A percentile compares a stretch with the other conserved stretches of the same genome.
Conservation (phyloP, 1,284 basidiomycete genomes). For the Somion occarium region DNA sequence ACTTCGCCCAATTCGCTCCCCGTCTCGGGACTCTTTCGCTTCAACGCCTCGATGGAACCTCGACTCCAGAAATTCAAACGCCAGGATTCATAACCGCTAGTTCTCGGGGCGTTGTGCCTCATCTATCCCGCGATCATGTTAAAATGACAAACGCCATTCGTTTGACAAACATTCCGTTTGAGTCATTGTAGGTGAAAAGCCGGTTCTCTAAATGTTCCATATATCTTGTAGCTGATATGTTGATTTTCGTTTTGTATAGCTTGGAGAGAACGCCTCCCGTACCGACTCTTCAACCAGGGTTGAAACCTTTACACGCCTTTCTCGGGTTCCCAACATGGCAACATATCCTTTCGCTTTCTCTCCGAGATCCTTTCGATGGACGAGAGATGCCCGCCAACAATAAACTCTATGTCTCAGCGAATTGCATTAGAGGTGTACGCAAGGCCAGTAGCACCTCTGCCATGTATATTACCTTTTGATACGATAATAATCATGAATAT, state of each 20-base stretch:
- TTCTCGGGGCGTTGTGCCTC: slow-evolving; percentile 68
- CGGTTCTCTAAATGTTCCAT: slow-evolving; percentile 25
- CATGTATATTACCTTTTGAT: not conserved
- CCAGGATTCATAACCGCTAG: slow-evolving; percentile 60
- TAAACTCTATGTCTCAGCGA: slow-evolving; percentile 47
- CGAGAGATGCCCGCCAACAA: slow-evolving; percentile 69
- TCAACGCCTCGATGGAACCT: slow-evolving; percentile 11
- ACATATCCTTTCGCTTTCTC: slow-evolving; percentile 54
- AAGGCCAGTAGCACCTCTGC: slow-evolving; percentile 41
- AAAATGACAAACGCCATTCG: slow-evolving; percentile 41
- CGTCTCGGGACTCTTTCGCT: slow-evolving; percentile 18
- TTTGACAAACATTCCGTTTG: slow-evolving; percentile 70
- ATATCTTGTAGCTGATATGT: not conserved
- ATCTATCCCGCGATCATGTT: slow-evolving; percentile 65
- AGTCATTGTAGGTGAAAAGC: slow-evolving; percentile 59
- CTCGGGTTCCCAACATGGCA: slow-evolving; percentile 45
- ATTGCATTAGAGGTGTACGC: slow-evolving; percentile 64
- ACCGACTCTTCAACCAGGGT: slow-evolving; percentile 47
- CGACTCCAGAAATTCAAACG: slow-evolving; percentile 41
- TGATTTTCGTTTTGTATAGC: slow-evolving; percentile 30
- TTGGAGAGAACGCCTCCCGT: slow-evolving; percentile 58
- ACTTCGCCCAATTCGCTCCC: slow-evolving; percentile 10
- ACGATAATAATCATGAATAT: slow-evolving; percentile 1
- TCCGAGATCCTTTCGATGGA: slow-evolving; percentile 61
- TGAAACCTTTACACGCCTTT: slow-evolving; percentile 52